phyloP scores from a whole-genome alignment of 2,329 filamentous ascomycete genomes.

The Fusarium azukiicola region DNA sequence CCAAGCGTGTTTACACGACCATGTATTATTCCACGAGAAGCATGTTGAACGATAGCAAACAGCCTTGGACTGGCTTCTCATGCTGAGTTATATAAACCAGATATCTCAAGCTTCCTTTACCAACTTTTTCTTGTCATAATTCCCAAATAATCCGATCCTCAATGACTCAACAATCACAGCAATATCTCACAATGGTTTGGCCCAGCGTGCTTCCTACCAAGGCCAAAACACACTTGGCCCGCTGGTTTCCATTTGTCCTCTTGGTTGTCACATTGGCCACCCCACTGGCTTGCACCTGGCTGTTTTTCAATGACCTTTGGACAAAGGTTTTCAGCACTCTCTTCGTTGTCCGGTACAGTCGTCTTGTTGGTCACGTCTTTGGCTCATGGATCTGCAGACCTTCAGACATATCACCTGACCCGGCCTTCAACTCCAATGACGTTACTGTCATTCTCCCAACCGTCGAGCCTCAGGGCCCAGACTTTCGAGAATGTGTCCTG shows the following conservation, averaged over 20 bases:
- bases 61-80: no score
- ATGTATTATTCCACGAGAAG: neutral
- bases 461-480: constrained; percentile 64
- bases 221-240: constrained; percentile 4
- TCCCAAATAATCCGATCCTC: neutral
- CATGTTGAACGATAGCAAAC: neutral
- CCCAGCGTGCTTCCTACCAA: constrained; percentile 15
- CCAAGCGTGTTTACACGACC: neutral
- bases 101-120: neutral
- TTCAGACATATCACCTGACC: constrained; percentile 49
- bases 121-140: no score
- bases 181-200: neutral
- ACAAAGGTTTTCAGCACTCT: constrained; percentile 46
- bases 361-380: constrained; percentile 67
- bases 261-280: neutral
- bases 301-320: constrained; percentile 41
- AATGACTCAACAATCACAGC: neutral
- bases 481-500: constrained; percentile 67
- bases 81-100: neutral
- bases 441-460: constrained; percentile 76
- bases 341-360: constrained; percentile 67
- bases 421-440: constrained; percentile 61
- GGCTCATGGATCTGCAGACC: constrained; percentile 66
- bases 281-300: constrained; percentile 38
- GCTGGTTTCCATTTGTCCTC: constrained; percentile 28